Evolutionary conservation across 2,329 filamentous ascomycete genomes (phyloP), one percentile per base, ranked within the genome.

Genomic region (Botryotinia narcissicola): DNA sequence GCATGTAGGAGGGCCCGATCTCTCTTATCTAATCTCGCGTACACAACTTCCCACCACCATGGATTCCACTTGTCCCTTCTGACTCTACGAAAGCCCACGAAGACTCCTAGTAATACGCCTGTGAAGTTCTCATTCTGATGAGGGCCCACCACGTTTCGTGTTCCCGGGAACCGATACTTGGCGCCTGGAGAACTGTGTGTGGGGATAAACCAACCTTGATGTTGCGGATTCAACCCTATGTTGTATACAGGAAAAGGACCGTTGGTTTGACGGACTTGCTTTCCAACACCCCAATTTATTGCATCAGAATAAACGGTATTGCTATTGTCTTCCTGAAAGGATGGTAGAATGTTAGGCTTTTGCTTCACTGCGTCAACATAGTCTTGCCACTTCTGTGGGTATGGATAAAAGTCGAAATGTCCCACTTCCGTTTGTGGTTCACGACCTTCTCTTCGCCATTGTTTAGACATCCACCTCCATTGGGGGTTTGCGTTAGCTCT

Each of bases 241-340:
- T n/a, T 42, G 25, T 16, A 42, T 42, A 42, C 16, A 62, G 35
- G 37, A 62, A 40, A 61, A n/a, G 22, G 59, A n/a, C 35, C 35
- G 18, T 62, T 62, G 4, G 22, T 42, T 62, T 40, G 14, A 42
- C 37, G 60, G 14, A 40, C 3, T 8, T 18, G 7, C 14, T 1
- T 14, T n/a, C 3, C 7, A 6, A 1, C 1, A 6, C 8, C 6
- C 12, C 12, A 22, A 2, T 62, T 6, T 12, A 14, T n/a, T n/a
- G 7, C 35, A 61, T 40, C 12, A 62, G 10, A 5, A 18, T 62
- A n/a, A 16, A 62, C 20, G 25, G 37, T 16, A 9, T 2, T n/a
- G 12, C 29, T 42, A n/a, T 37, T 9, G 4, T 66, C 14, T 44
- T 48, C 20, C 5, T 18, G 5, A 18, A 66, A 66, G 20, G 32